Evolutionary conservation across 306 rosid species (phyloP).

Genomic region (Vicia villosa): DNA sequence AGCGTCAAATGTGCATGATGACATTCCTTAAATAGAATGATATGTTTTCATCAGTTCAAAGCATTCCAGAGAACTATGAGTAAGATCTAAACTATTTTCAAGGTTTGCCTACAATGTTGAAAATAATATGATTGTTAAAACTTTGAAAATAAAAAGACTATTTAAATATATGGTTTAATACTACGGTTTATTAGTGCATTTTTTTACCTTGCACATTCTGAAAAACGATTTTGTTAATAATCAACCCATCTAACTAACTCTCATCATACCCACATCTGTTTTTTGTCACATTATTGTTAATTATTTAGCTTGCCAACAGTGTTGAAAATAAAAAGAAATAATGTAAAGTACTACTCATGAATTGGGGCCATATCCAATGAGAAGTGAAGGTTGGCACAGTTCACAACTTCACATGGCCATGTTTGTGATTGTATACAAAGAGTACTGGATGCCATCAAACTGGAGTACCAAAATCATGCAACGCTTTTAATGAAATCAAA

Average conservation of each 20-base stretch:
- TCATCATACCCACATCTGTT: no score
- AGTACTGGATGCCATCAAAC: constrained; percentile 43
- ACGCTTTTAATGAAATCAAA: constrained; percentile 49
- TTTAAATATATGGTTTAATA: no score
- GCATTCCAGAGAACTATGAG: constrained; percentile 46
- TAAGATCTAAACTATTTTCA: constrained; percentile 51
- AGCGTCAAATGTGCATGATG: constrained; percentile 72
- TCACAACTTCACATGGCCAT: constrained; percentile 45
- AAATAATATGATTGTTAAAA: background rate
- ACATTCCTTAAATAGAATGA: constrained; percentile 58
- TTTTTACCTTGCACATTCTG: no score
- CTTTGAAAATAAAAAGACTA: no score
- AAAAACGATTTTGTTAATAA: no score
- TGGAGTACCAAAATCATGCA: constrained; percentile 49
- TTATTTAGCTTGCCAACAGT: no score
- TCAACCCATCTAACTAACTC: no score
- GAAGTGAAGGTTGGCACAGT: constrained; percentile 38
- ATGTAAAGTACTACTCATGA: constrained; percentile 34
- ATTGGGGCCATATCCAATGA: constrained; percentile 35
- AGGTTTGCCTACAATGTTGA: no score
- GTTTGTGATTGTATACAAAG: constrained; percentile 36
- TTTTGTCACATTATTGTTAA: no score
- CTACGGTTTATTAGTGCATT: no score
- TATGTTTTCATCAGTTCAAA: constrained; percentile 48
- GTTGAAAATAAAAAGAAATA: background rate